Percentiles rank a stretch among this genome's conserved stretches.
Evolutionary conservation across 2,329 filamentous ascomycete species (phyloP).

Genomic region (Talaromyces sp.): DNA sequence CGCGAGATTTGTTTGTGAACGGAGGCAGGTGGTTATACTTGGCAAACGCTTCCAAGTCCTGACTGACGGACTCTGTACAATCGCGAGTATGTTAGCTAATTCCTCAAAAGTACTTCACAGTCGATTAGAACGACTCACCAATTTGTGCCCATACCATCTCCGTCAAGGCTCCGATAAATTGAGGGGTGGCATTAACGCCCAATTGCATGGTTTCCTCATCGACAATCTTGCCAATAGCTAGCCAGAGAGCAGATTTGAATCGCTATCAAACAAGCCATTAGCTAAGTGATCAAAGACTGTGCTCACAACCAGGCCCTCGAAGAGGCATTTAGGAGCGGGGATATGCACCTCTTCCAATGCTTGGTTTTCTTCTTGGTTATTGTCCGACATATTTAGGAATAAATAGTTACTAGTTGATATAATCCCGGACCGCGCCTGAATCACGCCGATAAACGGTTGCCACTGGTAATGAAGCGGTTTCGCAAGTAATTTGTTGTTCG

Average conservation of each 20-base stretch:
- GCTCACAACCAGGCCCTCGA: not conserved
- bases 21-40: constrained; percentile 35
- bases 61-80: constrained; percentile 47
- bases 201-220: constrained; percentile 72
- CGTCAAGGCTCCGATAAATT: constrained; percentile 80
- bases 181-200: constrained; percentile 80
- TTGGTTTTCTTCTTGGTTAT: constrained; percentile 5
- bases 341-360: constrained; percentile 11
- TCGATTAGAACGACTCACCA: constrained; percentile 47
- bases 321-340: not conserved
- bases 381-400: constrained; percentile 5
- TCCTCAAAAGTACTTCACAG: not conserved
- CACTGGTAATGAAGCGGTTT: not conserved
- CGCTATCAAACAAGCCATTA: constrained; percentile 48
- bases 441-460: too few species aligned
- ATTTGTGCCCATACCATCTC: constrained; percentile 86
- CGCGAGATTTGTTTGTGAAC: not conserved
- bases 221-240: constrained; percentile 76
- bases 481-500: not conserved
- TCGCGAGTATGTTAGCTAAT: constrained; percentile 10
- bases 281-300: not conserved
- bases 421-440: too few species aligned
- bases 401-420: too few species aligned
- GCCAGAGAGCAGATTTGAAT: constrained; percentile 81
- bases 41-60: constrained; percentile 61